phyloP scores from a whole-genome alignment of 2,329 filamentous ascomycete species.

The Endocalyx cinctus region DNA sequence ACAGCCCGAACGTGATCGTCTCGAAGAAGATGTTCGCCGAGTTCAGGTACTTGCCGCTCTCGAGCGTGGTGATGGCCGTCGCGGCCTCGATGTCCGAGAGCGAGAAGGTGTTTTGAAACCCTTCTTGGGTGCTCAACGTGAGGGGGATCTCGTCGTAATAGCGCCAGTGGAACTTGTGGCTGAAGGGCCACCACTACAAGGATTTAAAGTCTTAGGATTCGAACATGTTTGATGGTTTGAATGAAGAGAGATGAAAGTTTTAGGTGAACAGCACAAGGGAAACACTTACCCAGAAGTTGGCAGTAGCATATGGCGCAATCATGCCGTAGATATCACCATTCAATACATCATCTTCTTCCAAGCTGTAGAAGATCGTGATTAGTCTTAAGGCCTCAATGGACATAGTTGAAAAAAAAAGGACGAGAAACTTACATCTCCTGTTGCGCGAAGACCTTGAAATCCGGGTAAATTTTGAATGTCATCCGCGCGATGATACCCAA shows the following conservation, averaged over 20 bases:
- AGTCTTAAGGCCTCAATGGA: constrained; percentile 1
- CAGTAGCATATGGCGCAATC: constrained; percentile 46
- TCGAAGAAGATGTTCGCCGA: constrained; percentile 46
- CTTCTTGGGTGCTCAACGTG: constrained; percentile 37
- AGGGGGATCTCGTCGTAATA: constrained; percentile 44
- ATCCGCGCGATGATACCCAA: constrained; percentile 43
- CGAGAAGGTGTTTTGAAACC: constrained; percentile 50
- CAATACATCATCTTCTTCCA: constrained; percentile 43
- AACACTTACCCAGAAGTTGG: constrained; percentile 42
- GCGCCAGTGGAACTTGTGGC: constrained; percentile 47
- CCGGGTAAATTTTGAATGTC: constrained; percentile 45
- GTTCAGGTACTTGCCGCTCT: constrained; percentile 41
- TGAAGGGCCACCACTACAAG: constrained; percentile 46
- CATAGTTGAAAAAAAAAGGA: neutral
- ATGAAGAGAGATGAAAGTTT: neutral
- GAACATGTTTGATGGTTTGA: neutral
- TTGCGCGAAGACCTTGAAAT: constrained; percentile 46
- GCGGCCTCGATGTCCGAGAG: constrained; percentile 38
- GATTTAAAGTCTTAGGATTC: neutral
- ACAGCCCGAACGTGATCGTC: constrained; percentile 43
- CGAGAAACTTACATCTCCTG: constrained; percentile 39
- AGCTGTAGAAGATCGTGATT: constrained; percentile 21
- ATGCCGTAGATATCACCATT: constrained; percentile 45
- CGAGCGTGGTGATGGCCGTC: constrained; percentile 36
- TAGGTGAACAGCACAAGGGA: neutral